These are phyloP conservation scores for Gaultheria prostrata DNA, from an alignment of 148 eudicot species.

Conservation along the genomic window DNA sequence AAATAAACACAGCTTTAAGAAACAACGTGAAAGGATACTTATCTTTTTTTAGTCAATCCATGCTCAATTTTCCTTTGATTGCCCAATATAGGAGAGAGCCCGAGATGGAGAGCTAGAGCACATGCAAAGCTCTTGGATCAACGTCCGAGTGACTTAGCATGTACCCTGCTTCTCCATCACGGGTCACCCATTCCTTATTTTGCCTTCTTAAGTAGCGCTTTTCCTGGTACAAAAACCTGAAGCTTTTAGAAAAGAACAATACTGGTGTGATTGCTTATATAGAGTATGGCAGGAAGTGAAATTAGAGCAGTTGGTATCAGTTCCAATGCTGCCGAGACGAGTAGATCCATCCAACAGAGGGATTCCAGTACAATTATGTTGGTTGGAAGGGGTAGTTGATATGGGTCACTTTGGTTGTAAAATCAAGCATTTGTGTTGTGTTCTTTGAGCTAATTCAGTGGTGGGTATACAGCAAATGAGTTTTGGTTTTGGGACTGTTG, in stretches of 20 bases:
- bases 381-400: constrained; percentile 17
- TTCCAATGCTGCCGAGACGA: not conserved
- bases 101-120: constrained; percentile 45
- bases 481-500: constrained; percentile 32
- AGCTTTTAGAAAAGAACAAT: not conserved
- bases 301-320: not conserved
- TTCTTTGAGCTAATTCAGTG: not conserved
- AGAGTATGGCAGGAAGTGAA: not conserved
- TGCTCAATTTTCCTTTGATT: not conserved
- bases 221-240: not conserved
- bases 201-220: not conserved
- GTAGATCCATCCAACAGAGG: constrained; percentile 9
- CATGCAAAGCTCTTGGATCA: constrained; percentile 34
- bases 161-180: constrained; percentile 66
- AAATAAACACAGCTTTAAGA: not conserved
- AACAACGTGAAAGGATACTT: not conserved
- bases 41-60: not conserved
- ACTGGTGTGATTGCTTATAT: not conserved
- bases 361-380: not conserved
- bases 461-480: not conserved
- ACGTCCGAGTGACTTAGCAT: constrained; percentile 30
- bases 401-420: constrained; percentile 10
- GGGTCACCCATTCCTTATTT: constrained; percentile 25
- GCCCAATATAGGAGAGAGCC: constrained; percentile 20
- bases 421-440: constrained; percentile 7